Evolutionary conservation across 345 rosid genomes (phyloP).

Genomic region (Arabis hirsuta): DNA sequence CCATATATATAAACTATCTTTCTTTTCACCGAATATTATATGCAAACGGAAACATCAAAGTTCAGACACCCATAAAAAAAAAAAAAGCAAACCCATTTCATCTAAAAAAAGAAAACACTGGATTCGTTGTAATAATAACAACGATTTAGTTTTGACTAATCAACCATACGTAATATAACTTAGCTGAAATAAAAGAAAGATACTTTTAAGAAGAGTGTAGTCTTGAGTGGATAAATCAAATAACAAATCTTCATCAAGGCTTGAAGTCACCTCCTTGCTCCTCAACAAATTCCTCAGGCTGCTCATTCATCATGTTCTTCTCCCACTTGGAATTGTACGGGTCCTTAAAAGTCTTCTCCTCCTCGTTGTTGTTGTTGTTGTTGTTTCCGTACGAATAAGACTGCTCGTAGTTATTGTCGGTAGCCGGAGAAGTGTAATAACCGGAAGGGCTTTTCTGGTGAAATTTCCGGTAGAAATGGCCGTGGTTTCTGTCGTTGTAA

Average conservation of each 20-base stretch:
- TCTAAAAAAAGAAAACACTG: slow-evolving; percentile 34
- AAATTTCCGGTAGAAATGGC: slow-evolving; percentile 37
- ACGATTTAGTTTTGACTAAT: slow-evolving; percentile 42
- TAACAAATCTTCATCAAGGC: slow-evolving; percentile 40
- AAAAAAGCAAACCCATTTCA: slow-evolving; percentile 27
- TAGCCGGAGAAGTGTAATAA: slow-evolving; percentile 33
- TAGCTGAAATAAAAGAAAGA: slow-evolving; percentile 31
- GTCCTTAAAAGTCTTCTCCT: slow-evolving; percentile 35
- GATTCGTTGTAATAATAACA: slow-evolving; percentile 35
- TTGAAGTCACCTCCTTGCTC: slow-evolving; percentile 41
- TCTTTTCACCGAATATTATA: slow-evolving; percentile 35
- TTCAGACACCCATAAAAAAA: slow-evolving; percentile 33
- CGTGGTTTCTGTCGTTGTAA: slow-evolving; percentile 44
- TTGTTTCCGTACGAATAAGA: slow-evolving; percentile 32
- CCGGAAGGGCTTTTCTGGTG: slow-evolving; percentile 37
- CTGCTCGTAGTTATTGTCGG: slow-evolving; percentile 37
- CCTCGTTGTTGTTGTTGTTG: slow-evolving; percentile 32
- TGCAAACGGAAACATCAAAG: slow-evolving; percentile 39
- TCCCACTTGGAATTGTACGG: slow-evolving; percentile 44
- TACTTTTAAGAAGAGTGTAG: slow-evolving; percentile 24
- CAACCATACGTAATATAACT: slow-evolving; percentile 43
- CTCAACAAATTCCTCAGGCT: slow-evolving; percentile 39
- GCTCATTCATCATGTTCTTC: slow-evolving; percentile 33
- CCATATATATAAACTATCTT: slow-evolving; percentile 23
- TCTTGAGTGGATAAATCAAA: slow-evolving; percentile 34